These are phyloP conservation scores for Zygnema cylindricum DNA, from an alignment of 139 green algal species.

Conservation along the genomic window DNA sequence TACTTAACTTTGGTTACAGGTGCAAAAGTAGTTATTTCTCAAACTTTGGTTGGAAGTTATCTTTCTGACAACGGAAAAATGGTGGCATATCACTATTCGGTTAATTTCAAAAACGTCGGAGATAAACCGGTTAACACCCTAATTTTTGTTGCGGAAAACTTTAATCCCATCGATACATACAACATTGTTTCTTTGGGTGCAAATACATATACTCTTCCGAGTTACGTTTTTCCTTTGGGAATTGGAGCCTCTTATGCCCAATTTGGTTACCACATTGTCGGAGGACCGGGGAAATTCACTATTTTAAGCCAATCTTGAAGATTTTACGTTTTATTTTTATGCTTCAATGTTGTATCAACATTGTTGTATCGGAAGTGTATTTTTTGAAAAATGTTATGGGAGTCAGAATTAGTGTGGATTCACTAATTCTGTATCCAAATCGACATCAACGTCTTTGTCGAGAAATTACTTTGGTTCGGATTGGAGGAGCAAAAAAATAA, in stretches of 20 bases:
- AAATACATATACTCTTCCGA: background rate
- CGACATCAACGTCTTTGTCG: no score
- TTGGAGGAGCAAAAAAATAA: no score
- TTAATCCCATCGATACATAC: background rate
- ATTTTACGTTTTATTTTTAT: no score
- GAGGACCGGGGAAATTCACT: no score
- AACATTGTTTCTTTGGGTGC: background rate
- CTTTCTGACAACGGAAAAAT: background rate
- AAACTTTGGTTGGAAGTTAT: background rate
- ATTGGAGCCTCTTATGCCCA: background rate
- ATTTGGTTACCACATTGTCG: background rate
- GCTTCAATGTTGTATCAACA: no score
- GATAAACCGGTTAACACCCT: background rate
- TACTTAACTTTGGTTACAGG: background rate
- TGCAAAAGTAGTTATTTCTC: background rate
- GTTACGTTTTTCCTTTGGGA: background rate
- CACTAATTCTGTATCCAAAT: no score
- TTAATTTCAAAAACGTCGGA: background rate
- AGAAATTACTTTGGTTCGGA: no score
- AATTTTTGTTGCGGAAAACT: background rate
- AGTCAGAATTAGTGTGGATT: no score
- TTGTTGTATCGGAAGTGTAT: no score
- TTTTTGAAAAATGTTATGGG: no score
- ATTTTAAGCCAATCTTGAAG: no score
- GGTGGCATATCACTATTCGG: background rate